Base-by-base conservation (phyloP, 2,329 filamentous ascomycete species). In the Diplocarpon rosae region DNA sequence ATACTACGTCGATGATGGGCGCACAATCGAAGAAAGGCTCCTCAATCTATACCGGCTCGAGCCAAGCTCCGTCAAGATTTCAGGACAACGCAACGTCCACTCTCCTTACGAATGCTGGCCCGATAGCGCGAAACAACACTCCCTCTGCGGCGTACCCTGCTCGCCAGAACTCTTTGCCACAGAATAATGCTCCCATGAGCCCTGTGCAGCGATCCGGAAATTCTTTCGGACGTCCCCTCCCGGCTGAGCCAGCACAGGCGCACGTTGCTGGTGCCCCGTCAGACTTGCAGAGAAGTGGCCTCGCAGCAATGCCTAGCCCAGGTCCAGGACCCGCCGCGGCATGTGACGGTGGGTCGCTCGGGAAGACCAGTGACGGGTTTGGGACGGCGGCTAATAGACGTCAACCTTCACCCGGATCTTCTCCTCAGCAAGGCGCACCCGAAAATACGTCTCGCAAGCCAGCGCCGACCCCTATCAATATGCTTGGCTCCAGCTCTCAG, bases 1-100 rank as follows among this genome's bases (percentile, higher is more conserved):
- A 82, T 46, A 66, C 65, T 41, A 70, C 64, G 13, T 81, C 77
- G 10, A 60, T 79, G 10, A 60, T 79, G 49, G 69, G 71, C 40
- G 79, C 77, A 6, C 66, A 70, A 54, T 65, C 53, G 5, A 62
- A 58, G 58, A 60, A 63, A 48, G 66, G 70, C 31, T 66, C 69
- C 2, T 72, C 73, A 0, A 56, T 68, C 34, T 70, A 70, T 57
- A 70, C 69, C 14, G 63, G 63, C 42, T 66, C 56, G 59, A 58
- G 59, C 55, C 52, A 50, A 57, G 61, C 50, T 52, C 51, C 52
- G 33, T 57, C 54, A 29, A 52, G 49, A 50, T 42, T 54, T 32
- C 53, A 54, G 11, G 56, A 59, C 9, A 29, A 47, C 15, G 40
- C 49, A 13, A 51, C 52, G 9, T 37, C 51, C 5, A 50, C 59